phyloP scores from a whole-genome alignment of 345 rosid genomes.

The Balakata baccata region DNA sequence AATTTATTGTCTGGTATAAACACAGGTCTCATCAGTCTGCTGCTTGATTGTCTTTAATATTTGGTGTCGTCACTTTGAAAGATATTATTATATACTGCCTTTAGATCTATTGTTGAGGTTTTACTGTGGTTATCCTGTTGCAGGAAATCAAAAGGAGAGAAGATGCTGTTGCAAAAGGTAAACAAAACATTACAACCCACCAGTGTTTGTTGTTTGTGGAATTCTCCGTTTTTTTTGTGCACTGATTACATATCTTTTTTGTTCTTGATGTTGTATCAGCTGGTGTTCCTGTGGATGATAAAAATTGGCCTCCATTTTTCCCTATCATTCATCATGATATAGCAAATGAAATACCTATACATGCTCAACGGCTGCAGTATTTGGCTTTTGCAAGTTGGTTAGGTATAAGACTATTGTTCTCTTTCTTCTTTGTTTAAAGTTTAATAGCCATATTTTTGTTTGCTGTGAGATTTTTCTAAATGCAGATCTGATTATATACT shows the following conservation, averaged over 20 bases:
- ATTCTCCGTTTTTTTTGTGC: not conserved
- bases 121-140: conserved; percentile 19
- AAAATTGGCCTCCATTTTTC: conserved; percentile 92
- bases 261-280: conserved; percentile 42
- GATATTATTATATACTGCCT: not conserved
- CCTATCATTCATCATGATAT: conserved; percentile 98
- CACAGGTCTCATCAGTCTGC: not conserved
- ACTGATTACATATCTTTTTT: not conserved
- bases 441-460: not conserved
- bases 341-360: conserved; percentile 87
- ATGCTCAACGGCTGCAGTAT: conserved; percentile 93
- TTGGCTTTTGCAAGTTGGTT: conserved; percentile 99
- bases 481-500: not conserved
- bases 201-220: not conserved
- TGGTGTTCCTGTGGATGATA: conserved; percentile 63
- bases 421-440: not conserved
- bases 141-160: conserved; percentile 84
- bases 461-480: not conserved
- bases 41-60: not conserved
- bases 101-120: conserved; percentile 2
- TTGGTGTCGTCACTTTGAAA: not conserved
- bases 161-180: conserved; percentile 61
- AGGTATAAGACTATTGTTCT: conserved; percentile 41
- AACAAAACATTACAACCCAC: conserved; percentile 12
- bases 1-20: not conserved